A percentile compares a stretch with the other conserved stretches of the same genome.
phyloP scores from a whole-genome alignment of 148 eudicot species.

The Euryodendron excelsum region DNA sequence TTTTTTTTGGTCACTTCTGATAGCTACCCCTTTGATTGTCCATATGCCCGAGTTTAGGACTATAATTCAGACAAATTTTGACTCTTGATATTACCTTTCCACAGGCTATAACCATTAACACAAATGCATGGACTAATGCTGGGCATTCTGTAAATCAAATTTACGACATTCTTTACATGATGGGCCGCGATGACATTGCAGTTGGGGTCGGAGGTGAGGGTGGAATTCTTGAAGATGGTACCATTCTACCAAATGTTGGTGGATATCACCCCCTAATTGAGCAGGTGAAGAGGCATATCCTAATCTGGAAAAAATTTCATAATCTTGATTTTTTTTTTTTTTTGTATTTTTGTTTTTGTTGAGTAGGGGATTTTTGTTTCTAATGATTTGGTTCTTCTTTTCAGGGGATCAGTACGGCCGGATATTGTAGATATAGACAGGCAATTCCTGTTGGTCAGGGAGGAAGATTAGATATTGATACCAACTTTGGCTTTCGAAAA shows the following conservation, averaged over 20 bases:
- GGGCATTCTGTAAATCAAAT: constrained; percentile 89
- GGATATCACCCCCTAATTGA: constrained; percentile 75
- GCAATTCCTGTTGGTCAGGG: constrained; percentile 72
- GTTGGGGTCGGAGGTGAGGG: constrained; percentile 95
- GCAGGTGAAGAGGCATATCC: constrained; percentile 18
- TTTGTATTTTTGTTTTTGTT: not conserved
- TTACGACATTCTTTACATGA: constrained; percentile 84
- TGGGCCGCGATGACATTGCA: constrained; percentile 77
- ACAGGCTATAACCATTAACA: constrained; percentile 70
- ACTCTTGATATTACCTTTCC: constrained; percentile 4
- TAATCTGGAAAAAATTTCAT: not conserved
- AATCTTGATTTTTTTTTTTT: not conserved
- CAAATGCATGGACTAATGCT: constrained; percentile 77
- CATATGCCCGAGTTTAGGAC: not conserved
- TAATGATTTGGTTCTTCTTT: not conserved
- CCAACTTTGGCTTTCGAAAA: constrained; percentile 71
- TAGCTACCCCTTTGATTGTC: not conserved
- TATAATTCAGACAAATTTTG: not conserved
- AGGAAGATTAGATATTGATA: constrained; percentile 67
- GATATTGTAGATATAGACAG: constrained; percentile 83
- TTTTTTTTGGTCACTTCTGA: not conserved
- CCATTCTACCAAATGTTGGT: constrained; percentile 69
- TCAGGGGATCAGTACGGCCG: constrained; percentile 71
- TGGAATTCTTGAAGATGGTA: constrained; percentile 66
- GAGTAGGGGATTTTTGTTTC: not conserved